These are phyloP conservation scores for Aspergillus mulundensis DNA, from an alignment of 495 filamentous ascomycete species.

Conservation along the genomic window DNA sequence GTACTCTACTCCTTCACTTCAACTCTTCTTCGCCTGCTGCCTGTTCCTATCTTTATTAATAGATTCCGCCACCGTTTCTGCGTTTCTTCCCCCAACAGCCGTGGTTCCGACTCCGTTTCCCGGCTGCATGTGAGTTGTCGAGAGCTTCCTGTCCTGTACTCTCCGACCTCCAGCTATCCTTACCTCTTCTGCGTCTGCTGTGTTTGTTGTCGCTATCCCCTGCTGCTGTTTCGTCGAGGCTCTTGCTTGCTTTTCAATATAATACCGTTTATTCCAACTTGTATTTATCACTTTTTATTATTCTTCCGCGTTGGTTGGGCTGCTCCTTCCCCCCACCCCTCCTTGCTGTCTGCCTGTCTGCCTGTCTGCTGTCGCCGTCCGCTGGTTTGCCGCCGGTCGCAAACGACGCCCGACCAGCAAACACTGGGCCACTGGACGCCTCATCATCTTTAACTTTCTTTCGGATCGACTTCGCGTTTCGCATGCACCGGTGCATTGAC, in stretches of 20 bases:
- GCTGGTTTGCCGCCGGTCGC: slow-evolving; percentile 15
- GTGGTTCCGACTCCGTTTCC: slow-evolving; percentile 13
- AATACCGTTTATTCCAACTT: slow-evolving; percentile 5
- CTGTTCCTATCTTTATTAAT: slow-evolving; percentile 19
- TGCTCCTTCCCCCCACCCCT: background rate
- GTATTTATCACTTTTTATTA: slow-evolving; percentile 9
- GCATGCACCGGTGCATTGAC: slow-evolving; percentile 20
- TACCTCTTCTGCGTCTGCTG: slow-evolving; percentile 7
- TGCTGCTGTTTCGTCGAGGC: background rate
- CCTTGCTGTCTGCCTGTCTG: slow-evolving; percentile 6
- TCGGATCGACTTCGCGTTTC: slow-evolving; percentile 18
- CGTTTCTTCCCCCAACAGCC: slow-evolving; percentile 11
- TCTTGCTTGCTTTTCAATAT: slow-evolving; percentile 4
- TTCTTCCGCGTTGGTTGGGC: background rate
- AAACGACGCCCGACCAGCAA: slow-evolving; percentile 18
- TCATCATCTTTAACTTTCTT: slow-evolving; percentile 12
- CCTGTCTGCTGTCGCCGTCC: slow-evolving; percentile 14
- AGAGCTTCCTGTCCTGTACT: slow-evolving; percentile 5
- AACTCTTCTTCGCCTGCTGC: slow-evolving; percentile 4
- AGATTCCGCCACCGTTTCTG: slow-evolving; percentile 20
- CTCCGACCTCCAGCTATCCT: slow-evolving; percentile 8
- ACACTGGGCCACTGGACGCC: slow-evolving; percentile 15
- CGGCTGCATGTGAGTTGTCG: slow-evolving; percentile 18
- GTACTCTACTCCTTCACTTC: background rate
- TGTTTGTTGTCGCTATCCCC: background rate